Evolutionary conservation across 768 basidiomycete species (phyloP).

Genomic region (Gloeostereum incarnatum): DNA sequence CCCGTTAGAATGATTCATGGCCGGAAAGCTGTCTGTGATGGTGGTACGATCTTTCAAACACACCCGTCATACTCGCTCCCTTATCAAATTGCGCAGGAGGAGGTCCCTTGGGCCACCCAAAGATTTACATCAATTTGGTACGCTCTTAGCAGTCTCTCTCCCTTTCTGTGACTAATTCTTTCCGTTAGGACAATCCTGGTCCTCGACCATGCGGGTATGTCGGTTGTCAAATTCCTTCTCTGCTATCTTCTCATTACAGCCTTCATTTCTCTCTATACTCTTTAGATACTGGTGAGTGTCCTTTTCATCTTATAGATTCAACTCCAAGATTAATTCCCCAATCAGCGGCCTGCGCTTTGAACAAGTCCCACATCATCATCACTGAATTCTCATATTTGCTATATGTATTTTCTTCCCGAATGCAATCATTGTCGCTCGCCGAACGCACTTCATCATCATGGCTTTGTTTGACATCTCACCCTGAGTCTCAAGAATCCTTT

Average conservation of each 20-base stretch:
- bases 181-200: too few relatives aligned
- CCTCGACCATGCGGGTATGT: too few relatives aligned
- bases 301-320: conserved; percentile 2
- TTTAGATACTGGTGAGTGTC: conserved; percentile 27
- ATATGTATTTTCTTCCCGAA: too few relatives aligned
- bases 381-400: too few relatives aligned
- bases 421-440: too few relatives aligned
- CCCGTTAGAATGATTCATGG: conserved; percentile 76
- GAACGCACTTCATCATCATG: too few relatives aligned
- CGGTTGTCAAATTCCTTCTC: conserved; percentile 10
- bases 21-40: conserved; percentile 88
- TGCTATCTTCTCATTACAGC: not conserved
- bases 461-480: too few relatives aligned
- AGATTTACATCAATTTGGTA: conserved; percentile 93
- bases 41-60: too few relatives aligned
- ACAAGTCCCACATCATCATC: conserved; percentile 74
- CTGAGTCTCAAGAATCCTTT: too few relatives aligned
- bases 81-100: conserved; percentile 48
- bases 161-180: too few relatives aligned
- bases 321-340: not conserved
- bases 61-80: not conserved
- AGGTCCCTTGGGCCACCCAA: conserved; percentile 92
- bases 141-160: too few relatives aligned
- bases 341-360: conserved; percentile 83
- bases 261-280: not conserved